These are phyloP conservation scores for Kodamaea sagamina DNA, from an alignment of 805 yeast genomes.

Conservation along the genomic window DNA sequence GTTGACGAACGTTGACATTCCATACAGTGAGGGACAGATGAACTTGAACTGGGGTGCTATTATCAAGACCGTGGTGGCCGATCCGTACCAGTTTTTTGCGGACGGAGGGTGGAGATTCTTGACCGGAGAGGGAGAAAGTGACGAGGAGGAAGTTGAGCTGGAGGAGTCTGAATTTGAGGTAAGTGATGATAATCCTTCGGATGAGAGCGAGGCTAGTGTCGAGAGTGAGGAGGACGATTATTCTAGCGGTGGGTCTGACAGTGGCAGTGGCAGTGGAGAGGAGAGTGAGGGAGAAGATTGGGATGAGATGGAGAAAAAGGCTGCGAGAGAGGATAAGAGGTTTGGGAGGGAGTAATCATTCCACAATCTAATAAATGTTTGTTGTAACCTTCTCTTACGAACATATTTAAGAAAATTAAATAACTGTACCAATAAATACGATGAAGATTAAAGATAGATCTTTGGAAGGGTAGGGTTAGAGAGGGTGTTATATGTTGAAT, in stretches of 20 bases:
- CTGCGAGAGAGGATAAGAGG: slow-evolving; percentile 47
- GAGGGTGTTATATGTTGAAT: neutral
- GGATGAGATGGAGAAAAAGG: slow-evolving; percentile 64
- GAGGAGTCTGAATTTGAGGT: slow-evolving; percentile 74
- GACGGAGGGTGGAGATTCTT: slow-evolving; percentile 98
- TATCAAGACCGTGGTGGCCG: slow-evolving; percentile 89
- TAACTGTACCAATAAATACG: too few relatives aligned
- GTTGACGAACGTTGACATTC: slow-evolving; percentile 97
- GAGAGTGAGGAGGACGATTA: slow-evolving; percentile 42
- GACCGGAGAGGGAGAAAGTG: slow-evolving; percentile 78
- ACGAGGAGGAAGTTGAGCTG: slow-evolving; percentile 65
- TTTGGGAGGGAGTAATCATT: slow-evolving; percentile 25
- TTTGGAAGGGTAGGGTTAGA: too few relatives aligned
- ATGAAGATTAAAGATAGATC: too few relatives aligned
- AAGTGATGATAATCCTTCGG: slow-evolving; percentile 59
- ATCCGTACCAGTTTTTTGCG: slow-evolving; percentile 88
- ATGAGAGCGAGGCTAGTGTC: slow-evolving; percentile 62
- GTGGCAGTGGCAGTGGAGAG: slow-evolving; percentile 40
- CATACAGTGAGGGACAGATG: slow-evolving; percentile 91
- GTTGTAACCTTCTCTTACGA: too few relatives aligned
- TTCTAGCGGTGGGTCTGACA: slow-evolving; percentile 42
- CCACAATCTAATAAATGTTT: neutral
- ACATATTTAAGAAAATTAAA: neutral
- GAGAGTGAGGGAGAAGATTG: slow-evolving; percentile 49
- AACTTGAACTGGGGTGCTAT: slow-evolving; percentile 94